Conservation (phyloP, 2,329 filamentous ascomycete species). For the Oidium heveae region DNA sequence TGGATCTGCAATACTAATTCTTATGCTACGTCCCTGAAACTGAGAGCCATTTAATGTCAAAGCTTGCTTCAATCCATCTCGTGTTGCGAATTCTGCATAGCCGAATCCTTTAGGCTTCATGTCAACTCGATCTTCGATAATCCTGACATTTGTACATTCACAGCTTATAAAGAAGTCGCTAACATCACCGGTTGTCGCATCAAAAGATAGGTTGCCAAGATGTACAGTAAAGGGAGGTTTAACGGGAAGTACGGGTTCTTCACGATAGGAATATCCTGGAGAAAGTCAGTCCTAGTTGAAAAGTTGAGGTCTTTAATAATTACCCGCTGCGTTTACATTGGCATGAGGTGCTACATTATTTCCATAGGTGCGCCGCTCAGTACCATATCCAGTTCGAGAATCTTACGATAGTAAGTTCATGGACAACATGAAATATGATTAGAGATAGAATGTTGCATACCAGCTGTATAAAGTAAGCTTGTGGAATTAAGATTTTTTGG, state of each 20-base stretch:
- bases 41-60: conserved; percentile 56
- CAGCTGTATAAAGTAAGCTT: conserved; percentile 8
- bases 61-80: conserved; percentile 81
- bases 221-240: conserved; percentile 91
- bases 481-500: background rate
- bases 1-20: conserved; percentile 89
- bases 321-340: conserved; percentile 11
- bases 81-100: conserved; percentile 75
- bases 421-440: conserved; percentile 1
- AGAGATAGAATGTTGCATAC: conserved; percentile 9
- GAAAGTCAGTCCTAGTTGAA: background rate
- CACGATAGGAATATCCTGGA: conserved; percentile 36
- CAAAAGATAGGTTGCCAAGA: conserved; percentile 88
- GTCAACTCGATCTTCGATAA: conserved; percentile 89
- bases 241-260: conserved; percentile 63
- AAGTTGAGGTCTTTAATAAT: conserved; percentile 4
- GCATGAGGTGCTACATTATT: conserved; percentile 13
- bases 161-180: conserved; percentile 68
- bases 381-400: conserved; percentile 13
- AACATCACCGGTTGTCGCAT: conserved; percentile 63
- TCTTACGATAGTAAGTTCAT: conserved; percentile 8
- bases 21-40: conserved; percentile 73
- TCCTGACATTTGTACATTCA: conserved; percentile 69
- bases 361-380: conserved; percentile 13
- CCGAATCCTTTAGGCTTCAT: conserved; percentile 93